Evolutionary conservation across 768 basidiomycete genomes (phyloP), one percentile per base, ranked within the genome.

Genomic region (Amanita pallidorosea): DNA sequence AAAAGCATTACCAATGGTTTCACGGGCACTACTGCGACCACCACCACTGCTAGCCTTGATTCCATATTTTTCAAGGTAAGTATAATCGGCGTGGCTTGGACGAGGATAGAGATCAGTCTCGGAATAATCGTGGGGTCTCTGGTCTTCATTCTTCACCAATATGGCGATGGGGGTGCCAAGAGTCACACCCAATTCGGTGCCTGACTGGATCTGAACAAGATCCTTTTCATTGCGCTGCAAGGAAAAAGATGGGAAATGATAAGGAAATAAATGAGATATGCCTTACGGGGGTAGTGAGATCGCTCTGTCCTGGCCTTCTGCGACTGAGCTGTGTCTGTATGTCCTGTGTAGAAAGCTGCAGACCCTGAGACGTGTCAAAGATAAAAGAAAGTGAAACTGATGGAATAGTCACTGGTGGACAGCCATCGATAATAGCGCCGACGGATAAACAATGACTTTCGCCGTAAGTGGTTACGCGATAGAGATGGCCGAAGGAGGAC

Each of bases 81-180:
- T 99, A 66, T 86, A 96, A 66, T 99, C 96, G 11, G 96, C 96
- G 61, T 99, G 96, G 56, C 88, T 91, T 25, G 96, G 96, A 18
- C 96, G 85, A 29, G 96, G 96, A 72, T 92, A 99, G 48, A 93
- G 71, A 63, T 99, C 96, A 0, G 96, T 98, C 72, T 98, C 96
- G 56, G 93, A 84, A 68, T 99, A 99, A 68, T 99, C 96, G 61
- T 97, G 88, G 17, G 96, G 96, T 25, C 96, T 77, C 63, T 99
- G 96, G 65, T 99, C 96, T 70, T 98, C 93, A 67, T 99, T 99
- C 61, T 82, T 88, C 35, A 99, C 92, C 46, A 97, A 74, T n/a
- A 99, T 80, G 2, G 84, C 94, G 60, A 99, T 98, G 18, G 96
- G 96, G 17, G 96, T 99, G 42, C 96, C 96, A 18, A 99, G 82